A percentile compares a stretch with the other conserved stretches of the same genome.
phyloP scores from a whole-genome alignment of 1,284 basidiomycete species.

The Trametes versicolor region DNA sequence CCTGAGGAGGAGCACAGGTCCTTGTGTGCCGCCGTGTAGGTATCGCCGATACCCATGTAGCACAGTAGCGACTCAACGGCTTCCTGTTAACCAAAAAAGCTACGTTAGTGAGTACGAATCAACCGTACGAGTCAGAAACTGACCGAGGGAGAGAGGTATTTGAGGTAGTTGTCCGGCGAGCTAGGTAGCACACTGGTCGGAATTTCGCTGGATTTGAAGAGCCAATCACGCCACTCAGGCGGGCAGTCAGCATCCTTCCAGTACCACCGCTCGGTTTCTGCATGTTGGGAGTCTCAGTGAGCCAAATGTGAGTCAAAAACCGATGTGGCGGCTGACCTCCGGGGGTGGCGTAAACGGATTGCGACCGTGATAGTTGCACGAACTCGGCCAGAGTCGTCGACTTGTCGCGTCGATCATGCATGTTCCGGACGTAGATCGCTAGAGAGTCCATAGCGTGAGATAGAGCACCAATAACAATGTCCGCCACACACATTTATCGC shows the following conservation, averaged over 20 bases:
- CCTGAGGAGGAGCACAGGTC: conserved; percentile 83
- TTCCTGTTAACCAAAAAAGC: conserved; percentile 47
- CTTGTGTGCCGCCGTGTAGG: conserved; percentile 81
- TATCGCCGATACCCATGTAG: conserved; percentile 80
- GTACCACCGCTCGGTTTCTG: conserved; percentile 71
- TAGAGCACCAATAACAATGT: neutral
- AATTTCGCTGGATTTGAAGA: conserved; percentile 54
- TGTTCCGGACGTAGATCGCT: conserved; percentile 45
- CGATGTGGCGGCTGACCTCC: conserved; percentile 29
- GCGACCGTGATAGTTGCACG: conserved; percentile 34
- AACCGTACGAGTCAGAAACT: conserved; percentile 26
- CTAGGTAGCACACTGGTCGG: conserved; percentile 60
- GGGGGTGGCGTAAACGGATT: conserved; percentile 20
- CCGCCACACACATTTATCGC: conserved; percentile 40
- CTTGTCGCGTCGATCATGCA: conserved; percentile 42
- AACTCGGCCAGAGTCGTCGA: conserved; percentile 41
- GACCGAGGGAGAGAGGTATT: conserved; percentile 59
- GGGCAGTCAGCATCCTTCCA: conserved; percentile 81
- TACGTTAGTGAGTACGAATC: neutral
- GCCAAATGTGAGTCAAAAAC: neutral
- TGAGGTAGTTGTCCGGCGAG: conserved; percentile 62
- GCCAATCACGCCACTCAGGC: conserved; percentile 66
- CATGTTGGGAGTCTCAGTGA: conserved; percentile 1
- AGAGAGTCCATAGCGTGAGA: neutral
- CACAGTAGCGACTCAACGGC: conserved; percentile 81